Conservation (phyloP, 495 filamentous ascomycete species). For the Penicillium lagena region DNA sequence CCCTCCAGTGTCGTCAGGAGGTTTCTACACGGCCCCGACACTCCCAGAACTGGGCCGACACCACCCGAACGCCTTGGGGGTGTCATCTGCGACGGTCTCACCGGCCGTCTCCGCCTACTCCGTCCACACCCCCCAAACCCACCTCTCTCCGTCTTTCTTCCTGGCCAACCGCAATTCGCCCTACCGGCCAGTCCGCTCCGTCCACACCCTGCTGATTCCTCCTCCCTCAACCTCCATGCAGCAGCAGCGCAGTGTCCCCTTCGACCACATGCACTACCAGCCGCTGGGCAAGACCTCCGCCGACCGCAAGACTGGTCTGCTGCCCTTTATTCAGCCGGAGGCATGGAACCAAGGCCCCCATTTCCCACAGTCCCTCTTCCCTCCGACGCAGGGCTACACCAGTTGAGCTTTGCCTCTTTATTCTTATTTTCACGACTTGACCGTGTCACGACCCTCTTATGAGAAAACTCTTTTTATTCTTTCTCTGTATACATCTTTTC, state of each 20-base stretch:
- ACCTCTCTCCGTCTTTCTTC: constrained; percentile 58
- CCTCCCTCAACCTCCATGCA: constrained; percentile 76
- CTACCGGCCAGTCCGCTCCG: constrained; percentile 82
- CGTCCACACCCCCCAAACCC: constrained; percentile 41
- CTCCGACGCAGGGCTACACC: constrained; percentile 32
- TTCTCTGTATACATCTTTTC: constrained; percentile 6
- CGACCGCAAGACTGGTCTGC: constrained; percentile 71
- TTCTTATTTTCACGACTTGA: constrained; percentile 15
- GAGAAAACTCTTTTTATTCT: constrained; percentile 16
- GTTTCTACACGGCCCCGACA: constrained; percentile 46
- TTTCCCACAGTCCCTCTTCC: constrained; percentile 29
- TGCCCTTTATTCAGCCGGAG: constrained; percentile 63
- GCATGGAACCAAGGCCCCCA: constrained; percentile 32
- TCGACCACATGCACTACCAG: constrained; percentile 94
- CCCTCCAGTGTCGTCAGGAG: constrained; percentile 21
- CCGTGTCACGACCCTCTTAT: constrained; percentile 17
- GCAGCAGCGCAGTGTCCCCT: constrained; percentile 54
- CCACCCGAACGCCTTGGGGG: constrained; percentile 28
- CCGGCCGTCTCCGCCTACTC: constrained; percentile 37
- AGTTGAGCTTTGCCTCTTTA: constrained; percentile 7
- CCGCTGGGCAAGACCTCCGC: constrained; percentile 69
- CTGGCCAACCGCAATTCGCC: constrained; percentile 68
- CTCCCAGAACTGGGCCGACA: constrained; percentile 40
- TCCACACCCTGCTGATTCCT: constrained; percentile 84
- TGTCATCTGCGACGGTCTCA: constrained; percentile 32